Evolutionary conservation across 225 moss, liverwort and hornwort species (phyloP).

Genomic region (Neckera pumila): DNA sequence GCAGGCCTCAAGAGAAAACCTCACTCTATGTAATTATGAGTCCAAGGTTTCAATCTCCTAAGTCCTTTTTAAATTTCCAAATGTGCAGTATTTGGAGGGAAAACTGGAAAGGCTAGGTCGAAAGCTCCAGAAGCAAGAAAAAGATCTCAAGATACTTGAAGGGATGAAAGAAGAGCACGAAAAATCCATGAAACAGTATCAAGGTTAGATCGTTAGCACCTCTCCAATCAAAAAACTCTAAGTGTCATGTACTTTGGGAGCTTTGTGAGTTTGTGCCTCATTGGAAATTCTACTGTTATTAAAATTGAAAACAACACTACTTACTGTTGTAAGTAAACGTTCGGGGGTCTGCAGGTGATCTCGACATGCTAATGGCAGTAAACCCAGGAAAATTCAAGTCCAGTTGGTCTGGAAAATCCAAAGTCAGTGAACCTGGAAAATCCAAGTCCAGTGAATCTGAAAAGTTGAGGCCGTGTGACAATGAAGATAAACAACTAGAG

Average conservation of each 20-base stretch:
- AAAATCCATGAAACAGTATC: neutral
- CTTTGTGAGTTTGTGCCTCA: neutral
- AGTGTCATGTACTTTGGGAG: neutral
- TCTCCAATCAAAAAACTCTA: neutral
- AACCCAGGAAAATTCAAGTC: neutral
- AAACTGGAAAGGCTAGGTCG: neutral
- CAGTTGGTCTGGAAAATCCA: neutral
- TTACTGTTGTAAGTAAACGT: neutral
- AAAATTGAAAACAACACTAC: neutral
- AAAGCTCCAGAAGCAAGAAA: neutral
- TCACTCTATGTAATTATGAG: no score
- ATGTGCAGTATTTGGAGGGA: neutral
- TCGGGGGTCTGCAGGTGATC: neutral
- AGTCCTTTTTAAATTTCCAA: neutral
- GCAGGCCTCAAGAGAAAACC: neutral
- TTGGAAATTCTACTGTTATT: neutral
- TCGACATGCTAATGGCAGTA: neutral
- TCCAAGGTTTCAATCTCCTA: neutral
- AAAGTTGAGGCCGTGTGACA: neutral
- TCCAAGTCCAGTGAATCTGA: neutral
- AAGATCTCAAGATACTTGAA: neutral
- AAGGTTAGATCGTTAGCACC: neutral
- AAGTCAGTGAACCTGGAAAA: neutral
- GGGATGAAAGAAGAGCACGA: neutral
- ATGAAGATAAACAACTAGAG: neutral